Percentiles rank a stretch among this genome's conserved stretches.
Conservation (phyloP, 2,329 filamentous ascomycete genomes). For the Pestalotiopsis sp. region DNA sequence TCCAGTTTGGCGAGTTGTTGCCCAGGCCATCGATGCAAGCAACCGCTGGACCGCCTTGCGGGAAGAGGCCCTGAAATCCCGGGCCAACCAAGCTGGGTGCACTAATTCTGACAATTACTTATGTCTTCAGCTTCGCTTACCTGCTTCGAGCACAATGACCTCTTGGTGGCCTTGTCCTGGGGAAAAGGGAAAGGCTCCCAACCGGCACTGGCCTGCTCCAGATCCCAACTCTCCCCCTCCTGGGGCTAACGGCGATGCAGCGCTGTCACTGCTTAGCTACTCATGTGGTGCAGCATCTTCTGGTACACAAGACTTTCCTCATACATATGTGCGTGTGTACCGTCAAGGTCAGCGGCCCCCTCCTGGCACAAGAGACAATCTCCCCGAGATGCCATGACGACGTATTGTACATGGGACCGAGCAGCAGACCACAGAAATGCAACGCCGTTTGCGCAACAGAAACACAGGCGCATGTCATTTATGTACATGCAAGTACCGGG, state of each 20-base stretch:
- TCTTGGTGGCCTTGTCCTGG: not conserved
- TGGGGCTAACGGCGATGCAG: not conserved
- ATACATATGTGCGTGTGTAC: constrained; percentile 7
- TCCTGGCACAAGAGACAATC: constrained; percentile 17
- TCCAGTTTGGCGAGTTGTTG: constrained; percentile 30
- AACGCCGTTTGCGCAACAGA: constrained; percentile 28
- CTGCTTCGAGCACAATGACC: constrained; percentile 2
- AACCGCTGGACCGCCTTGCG: constrained; percentile 25
- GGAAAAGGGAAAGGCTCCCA: not conserved
- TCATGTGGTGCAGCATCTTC: constrained; percentile 1
- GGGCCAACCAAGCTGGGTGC: constrained; percentile 23
- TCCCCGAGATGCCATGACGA: constrained; percentile 20
- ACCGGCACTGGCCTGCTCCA: not conserved
- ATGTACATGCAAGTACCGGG: constrained; percentile 8
- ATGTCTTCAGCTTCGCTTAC: constrained; percentile 4
- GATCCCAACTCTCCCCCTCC: not conserved
- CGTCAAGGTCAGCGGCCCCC: constrained; percentile 14
- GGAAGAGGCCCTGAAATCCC: constrained; percentile 25
- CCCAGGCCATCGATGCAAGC: constrained; percentile 28
- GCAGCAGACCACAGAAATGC: constrained; percentile 19
- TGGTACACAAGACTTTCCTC: not conserved
- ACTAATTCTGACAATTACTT: constrained; percentile 19
- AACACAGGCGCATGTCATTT: constrained; percentile 19
- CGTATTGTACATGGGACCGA: constrained; percentile 16
- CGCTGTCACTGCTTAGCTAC: not conserved